These are phyloP conservation scores for Posidonia australis DNA, from an alignment of 106 monocot species.

Conservation along the genomic window DNA sequence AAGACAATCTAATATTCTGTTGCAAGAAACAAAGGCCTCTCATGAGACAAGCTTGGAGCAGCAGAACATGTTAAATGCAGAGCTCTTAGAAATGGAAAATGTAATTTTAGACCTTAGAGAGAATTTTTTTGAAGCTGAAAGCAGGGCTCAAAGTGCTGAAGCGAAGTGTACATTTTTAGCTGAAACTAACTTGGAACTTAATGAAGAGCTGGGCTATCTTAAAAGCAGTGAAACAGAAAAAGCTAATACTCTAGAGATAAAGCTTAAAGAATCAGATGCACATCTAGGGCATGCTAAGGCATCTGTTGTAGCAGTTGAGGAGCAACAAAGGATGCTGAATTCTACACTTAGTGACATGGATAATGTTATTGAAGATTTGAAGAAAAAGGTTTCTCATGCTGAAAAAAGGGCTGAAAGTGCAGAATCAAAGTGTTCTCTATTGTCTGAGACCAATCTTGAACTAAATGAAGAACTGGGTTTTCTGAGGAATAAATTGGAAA, in stretches of 20 bases:
- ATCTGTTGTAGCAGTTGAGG: conserved; percentile 57
- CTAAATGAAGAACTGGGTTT: conserved; percentile 64
- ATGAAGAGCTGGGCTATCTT: conserved; percentile 35
- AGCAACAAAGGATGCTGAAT: conserved; percentile 43
- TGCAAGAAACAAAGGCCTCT: conserved; percentile 24
- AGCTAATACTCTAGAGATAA: conserved; percentile 37
- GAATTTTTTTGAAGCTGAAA: conserved; percentile 37
- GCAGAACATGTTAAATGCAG: conserved; percentile 18
- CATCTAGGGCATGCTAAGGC: conserved; percentile 73
- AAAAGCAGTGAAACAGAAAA: conserved; percentile 34
- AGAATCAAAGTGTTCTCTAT: conserved; percentile 54
- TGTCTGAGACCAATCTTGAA: conserved; percentile 76
- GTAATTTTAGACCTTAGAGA: conserved; percentile 28
- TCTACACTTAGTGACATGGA: conserved; percentile 70
- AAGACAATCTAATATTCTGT: conserved; percentile 25
- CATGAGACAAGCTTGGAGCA: conserved; percentile 20
- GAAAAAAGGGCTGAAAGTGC: conserved; percentile 67
- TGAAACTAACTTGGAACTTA: conserved; percentile 44
- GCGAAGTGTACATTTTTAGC: conserved; percentile 27
- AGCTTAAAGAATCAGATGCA: conserved; percentile 56
- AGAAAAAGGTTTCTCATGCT: conserved; percentile 60
- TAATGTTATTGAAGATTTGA: conserved; percentile 67
- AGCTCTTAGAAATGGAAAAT: conserved; percentile 31
- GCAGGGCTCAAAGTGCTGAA: conserved; percentile 48
- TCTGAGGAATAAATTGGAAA: conserved; percentile 46